phyloP scores from a whole-genome alignment of 176 grass and related monocot species.

The Rhynchospora pubera region DNA sequence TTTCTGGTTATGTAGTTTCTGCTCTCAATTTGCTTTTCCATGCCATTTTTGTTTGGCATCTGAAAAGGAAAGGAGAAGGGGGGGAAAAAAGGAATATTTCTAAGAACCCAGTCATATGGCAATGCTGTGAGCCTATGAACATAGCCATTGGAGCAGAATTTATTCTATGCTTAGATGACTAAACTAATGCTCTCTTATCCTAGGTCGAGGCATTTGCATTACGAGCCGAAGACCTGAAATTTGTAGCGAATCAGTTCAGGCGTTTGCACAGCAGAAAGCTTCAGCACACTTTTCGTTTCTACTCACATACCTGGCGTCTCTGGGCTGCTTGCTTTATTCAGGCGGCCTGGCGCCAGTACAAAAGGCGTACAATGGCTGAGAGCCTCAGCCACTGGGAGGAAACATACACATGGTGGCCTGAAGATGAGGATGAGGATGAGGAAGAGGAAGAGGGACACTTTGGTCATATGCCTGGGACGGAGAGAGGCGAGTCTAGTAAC shows the following conservation, averaged over 20 bases:
- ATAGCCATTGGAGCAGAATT: background rate
- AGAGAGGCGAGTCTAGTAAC: conserved; percentile 29
- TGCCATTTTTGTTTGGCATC: background rate
- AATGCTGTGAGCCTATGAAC: background rate
- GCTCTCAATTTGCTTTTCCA: background rate
- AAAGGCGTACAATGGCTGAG: conserved; percentile 62
- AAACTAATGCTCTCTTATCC: background rate
- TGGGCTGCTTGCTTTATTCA: conserved; percentile 95
- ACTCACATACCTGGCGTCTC: conserved; percentile 77
- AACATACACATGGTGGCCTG: conserved; percentile 47
- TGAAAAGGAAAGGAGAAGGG: background rate
- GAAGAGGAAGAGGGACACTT: conserved; percentile 5
- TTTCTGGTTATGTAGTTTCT: background rate
- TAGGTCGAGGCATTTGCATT: conserved; percentile 81
- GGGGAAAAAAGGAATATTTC: background rate
- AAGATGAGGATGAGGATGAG: conserved; percentile 28
- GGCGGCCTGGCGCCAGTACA: conserved; percentile 74
- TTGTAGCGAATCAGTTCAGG: conserved; percentile 79
- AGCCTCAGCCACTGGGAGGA: conserved; percentile 67
- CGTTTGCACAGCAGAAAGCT: conserved; percentile 93
- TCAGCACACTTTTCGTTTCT: conserved; percentile 89
- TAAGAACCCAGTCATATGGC: background rate
- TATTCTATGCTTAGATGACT: background rate
- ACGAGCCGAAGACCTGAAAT: conserved; percentile 77
- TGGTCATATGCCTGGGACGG: conserved; percentile 15